These are phyloP conservation scores for Spathaspora sp. DNA, from an alignment of 1,139 yeast species.

Conservation along the genomic window DNA sequence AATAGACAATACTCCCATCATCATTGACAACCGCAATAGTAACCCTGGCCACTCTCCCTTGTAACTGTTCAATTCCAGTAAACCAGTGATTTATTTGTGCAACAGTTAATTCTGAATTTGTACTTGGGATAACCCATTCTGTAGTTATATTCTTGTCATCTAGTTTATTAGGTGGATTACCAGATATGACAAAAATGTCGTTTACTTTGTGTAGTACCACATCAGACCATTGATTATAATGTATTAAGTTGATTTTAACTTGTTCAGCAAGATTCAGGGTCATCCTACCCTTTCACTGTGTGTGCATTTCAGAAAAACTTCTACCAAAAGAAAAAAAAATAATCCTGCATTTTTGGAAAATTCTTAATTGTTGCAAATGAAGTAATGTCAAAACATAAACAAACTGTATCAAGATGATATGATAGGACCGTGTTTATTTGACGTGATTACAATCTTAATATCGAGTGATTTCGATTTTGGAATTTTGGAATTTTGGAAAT, in stretches of 20 bases:
- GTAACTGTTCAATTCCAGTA: constrained; percentile 16
- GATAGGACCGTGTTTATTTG: too few relatives aligned
- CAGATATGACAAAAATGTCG: constrained; percentile 21
- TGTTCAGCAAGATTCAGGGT: constrained; percentile 14
- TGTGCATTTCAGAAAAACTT: too few relatives aligned
- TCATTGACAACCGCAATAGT: constrained; percentile 57
- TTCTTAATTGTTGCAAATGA: too few relatives aligned
- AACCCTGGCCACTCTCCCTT: constrained; percentile 33
- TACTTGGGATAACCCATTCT: constrained; percentile 40
- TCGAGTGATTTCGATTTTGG: too few relatives aligned
- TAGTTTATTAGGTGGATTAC: constrained; percentile 31
- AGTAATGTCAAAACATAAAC: too few relatives aligned
- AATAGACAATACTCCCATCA: constrained; percentile 70
- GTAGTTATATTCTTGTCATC: constrained; percentile 7
- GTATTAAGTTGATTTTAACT: constrained; percentile 45
- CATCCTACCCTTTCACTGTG: background rate
- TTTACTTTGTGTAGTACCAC: constrained; percentile 27
- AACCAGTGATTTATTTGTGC: constrained; percentile 35
- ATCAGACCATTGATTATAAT: constrained; percentile 54
- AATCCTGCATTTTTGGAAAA: too few relatives aligned
- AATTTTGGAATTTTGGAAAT: too few relatives aligned
- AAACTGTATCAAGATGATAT: too few relatives aligned
- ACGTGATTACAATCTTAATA: too few relatives aligned
- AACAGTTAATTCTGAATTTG: constrained; percentile 16
- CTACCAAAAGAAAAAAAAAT: too few relatives aligned